Evolutionary conservation across 345 rosid species (phyloP).

Genomic region (Atalantia buxifolia): DNA sequence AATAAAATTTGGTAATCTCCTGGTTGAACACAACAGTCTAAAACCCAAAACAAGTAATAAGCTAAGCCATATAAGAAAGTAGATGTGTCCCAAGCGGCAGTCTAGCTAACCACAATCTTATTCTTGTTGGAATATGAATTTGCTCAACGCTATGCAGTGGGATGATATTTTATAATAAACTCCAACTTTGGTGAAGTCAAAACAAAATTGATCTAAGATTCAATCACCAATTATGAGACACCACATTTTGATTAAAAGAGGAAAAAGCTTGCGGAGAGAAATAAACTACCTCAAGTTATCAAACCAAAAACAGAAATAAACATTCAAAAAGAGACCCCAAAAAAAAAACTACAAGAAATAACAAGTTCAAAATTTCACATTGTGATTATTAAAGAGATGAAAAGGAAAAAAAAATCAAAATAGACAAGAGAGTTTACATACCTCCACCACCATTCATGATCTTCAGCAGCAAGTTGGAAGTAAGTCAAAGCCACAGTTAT

Average conservation of each 20-base stretch:
- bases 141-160: not conserved
- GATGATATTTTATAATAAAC: not conserved
- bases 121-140: not conserved
- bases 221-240: not conserved
- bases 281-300: not conserved
- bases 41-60: not conserved
- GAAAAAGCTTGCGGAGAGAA: not conserved
- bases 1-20: not conserved
- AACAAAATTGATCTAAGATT: not conserved
- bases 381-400: not conserved
- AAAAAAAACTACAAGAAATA: not conserved
- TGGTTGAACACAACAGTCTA: not conserved
- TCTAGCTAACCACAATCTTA: not conserved
- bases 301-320: not conserved
- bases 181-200: not conserved
- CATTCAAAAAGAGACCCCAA: not conserved
- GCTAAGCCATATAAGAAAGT: not conserved
- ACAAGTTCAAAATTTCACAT: not conserved
- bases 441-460: conserved; percentile 97
- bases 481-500: conserved; percentile 88
- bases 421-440: conserved; percentile 19
- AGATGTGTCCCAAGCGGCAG: not conserved
- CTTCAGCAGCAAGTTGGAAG: conserved; percentile 96
- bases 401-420: not conserved
- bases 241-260: not conserved